Conservation (phyloP, 129 eudicot genomes). For the Centella asiatica region DNA sequence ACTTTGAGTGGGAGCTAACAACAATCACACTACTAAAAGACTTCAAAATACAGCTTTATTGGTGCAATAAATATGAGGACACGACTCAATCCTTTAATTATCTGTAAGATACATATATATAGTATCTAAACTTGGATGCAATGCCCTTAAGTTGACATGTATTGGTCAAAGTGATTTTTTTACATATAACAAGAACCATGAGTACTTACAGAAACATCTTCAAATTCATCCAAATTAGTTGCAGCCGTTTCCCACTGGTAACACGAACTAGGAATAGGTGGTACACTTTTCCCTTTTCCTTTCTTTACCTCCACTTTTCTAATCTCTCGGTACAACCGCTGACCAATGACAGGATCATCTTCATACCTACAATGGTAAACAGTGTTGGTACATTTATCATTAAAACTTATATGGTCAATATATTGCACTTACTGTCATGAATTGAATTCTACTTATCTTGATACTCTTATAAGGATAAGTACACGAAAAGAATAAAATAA, state of each 20-base stretch:
- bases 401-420: neutral
- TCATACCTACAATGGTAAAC: conserved; percentile 59
- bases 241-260: conserved; percentile 97
- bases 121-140: too few relatives aligned
- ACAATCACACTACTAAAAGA: too few relatives aligned
- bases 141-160: too few relatives aligned
- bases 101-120: too few relatives aligned
- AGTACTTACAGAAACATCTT: conserved; percentile 75
- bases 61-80: too few relatives aligned
- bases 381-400: conserved; percentile 8
- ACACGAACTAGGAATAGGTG: conserved; percentile 58
- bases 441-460: neutral
- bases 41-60: too few relatives aligned
- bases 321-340: conserved; percentile 85
- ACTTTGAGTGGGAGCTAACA: too few relatives aligned
- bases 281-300: conserved; percentile 73
- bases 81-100: too few relatives aligned
- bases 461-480: neutral
- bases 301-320: conserved; percentile 80
- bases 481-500: neutral
- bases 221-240: conserved; percentile 87
- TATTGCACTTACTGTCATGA: neutral
- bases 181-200: neutral
- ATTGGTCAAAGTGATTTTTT: too few relatives aligned
- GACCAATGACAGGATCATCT: conserved; percentile 90